Conservation (phyloP, 257 asterid species). For the Leptodermis oblonga region DNA sequence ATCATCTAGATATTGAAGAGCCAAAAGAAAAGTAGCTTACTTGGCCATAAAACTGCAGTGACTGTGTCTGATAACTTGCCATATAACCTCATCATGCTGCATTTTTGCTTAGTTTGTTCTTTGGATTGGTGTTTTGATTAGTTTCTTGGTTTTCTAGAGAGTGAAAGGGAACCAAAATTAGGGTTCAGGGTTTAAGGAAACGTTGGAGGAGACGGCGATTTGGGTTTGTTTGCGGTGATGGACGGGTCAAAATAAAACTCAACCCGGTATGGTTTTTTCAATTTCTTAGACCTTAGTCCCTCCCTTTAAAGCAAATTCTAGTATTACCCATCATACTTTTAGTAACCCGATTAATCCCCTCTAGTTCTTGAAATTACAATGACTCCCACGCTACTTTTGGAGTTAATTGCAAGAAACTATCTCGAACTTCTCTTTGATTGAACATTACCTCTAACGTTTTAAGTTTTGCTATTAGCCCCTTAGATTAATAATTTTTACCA, state of each 20-base stretch:
- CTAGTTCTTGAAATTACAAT: too few species aligned
- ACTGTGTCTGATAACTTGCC: constrained; percentile 98
- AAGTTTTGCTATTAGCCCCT: too few species aligned
- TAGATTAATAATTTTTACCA: too few species aligned
- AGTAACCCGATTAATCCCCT: too few species aligned
- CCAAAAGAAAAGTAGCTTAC: constrained; percentile 30
- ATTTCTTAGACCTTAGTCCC: neutral
- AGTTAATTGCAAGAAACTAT: too few species aligned
- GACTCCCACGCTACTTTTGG: too few species aligned
- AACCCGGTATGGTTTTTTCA: neutral
- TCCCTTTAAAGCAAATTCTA: neutral
- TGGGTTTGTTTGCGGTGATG: neutral
- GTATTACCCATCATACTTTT: too few species aligned
- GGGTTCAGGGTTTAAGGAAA: constrained; percentile 19
- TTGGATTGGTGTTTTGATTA: neutral
- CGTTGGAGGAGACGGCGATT: neutral
- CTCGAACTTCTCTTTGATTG: too few species aligned
- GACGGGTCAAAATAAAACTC: neutral
- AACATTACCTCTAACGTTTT: too few species aligned
- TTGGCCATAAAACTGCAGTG: constrained; percentile 99
- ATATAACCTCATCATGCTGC: constrained; percentile 99
- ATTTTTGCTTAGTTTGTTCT: constrained; percentile 25
- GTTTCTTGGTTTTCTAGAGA: too few species aligned
- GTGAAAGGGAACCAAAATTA: neutral
- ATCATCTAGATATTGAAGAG: neutral